Percentiles rank a stretch among this genome's conserved stretches.
Evolutionary conservation across 768 basidiomycete species (phyloP).

Genomic region (Trametes elegans): DNA sequence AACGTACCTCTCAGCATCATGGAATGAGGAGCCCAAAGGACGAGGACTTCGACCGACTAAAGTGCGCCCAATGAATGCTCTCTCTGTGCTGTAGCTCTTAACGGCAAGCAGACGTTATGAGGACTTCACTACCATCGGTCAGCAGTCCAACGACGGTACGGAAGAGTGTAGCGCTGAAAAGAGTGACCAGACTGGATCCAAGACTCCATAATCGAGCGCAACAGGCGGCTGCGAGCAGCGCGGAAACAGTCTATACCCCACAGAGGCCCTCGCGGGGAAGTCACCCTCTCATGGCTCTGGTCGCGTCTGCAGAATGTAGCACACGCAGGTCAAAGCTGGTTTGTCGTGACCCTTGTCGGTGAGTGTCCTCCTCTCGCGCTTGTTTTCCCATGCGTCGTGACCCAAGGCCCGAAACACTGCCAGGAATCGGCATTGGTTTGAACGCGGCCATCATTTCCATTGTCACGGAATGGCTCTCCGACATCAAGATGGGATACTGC

Average conservation of each 20-base stretch:
- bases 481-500: slow-evolving; percentile 98
- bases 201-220: slow-evolving; percentile 88
- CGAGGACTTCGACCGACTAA: slow-evolving; percentile 26
- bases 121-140: slow-evolving; percentile 94
- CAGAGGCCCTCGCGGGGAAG: slow-evolving; percentile 47
- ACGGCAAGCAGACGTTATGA: slow-evolving; percentile 70
- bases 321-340: slow-evolving; percentile 85
- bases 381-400: background rate
- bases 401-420: background rate
- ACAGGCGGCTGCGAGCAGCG: slow-evolving; percentile 67
- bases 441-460: slow-evolving; percentile 97
- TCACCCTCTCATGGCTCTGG: slow-evolving; percentile 60
- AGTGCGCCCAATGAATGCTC: slow-evolving; percentile 28
- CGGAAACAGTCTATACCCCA: slow-evolving; percentile 41
- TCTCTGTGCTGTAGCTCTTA: background rate
- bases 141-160: slow-evolving; percentile 1
- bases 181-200: slow-evolving; percentile 85
- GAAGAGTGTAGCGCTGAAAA: slow-evolving; percentile 13
- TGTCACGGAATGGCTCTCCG: slow-evolving; percentile 94
- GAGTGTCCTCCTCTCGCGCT: background rate
- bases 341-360: slow-evolving; percentile 90
- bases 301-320: slow-evolving; percentile 55
- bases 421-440: slow-evolving; percentile 87
- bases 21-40: slow-evolving; percentile 10
- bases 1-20: slow-evolving; percentile 10